Evolutionary conservation across 345 rosid genomes (phyloP).

Genomic region (Populus tremula): DNA sequence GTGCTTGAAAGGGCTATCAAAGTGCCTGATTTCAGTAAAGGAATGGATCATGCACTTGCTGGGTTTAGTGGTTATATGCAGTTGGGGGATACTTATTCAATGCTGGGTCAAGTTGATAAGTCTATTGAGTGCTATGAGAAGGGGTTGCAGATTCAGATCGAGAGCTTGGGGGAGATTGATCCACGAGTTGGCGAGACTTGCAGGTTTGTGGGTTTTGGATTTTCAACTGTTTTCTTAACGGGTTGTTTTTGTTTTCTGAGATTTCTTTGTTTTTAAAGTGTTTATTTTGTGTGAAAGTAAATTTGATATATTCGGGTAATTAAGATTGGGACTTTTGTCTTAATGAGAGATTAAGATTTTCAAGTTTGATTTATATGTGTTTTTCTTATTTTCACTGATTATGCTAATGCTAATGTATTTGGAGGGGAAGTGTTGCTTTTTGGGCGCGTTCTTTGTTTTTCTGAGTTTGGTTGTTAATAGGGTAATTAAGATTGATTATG

Average conservation of each 20-base stretch:
- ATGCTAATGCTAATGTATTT: background rate
- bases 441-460: background rate
- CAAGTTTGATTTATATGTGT: background rate
- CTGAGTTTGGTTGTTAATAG: background rate
- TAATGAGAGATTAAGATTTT: background rate
- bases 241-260: background rate
- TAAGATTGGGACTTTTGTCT: background rate
- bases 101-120: constrained; percentile 92
- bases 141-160: constrained; percentile 95
- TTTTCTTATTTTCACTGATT: background rate
- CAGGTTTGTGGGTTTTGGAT: constrained; percentile 49
- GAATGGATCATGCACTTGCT: constrained; percentile 88
- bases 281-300: background rate
- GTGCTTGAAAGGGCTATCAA: constrained; percentile 74
- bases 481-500: background rate
- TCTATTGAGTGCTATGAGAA: constrained; percentile 80
- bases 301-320: background rate
- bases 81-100: constrained; percentile 87
- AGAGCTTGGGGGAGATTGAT: constrained; percentile 87
- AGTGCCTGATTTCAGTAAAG: constrained; percentile 69
- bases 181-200: constrained; percentile 98
- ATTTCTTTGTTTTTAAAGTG: background rate
- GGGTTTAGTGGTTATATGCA: constrained; percentile 96
- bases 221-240: background rate
- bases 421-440: background rate